Evolutionary conservation across 768 basidiomycete species (phyloP).

Genomic region (Leucosporidium scottii): DNA sequence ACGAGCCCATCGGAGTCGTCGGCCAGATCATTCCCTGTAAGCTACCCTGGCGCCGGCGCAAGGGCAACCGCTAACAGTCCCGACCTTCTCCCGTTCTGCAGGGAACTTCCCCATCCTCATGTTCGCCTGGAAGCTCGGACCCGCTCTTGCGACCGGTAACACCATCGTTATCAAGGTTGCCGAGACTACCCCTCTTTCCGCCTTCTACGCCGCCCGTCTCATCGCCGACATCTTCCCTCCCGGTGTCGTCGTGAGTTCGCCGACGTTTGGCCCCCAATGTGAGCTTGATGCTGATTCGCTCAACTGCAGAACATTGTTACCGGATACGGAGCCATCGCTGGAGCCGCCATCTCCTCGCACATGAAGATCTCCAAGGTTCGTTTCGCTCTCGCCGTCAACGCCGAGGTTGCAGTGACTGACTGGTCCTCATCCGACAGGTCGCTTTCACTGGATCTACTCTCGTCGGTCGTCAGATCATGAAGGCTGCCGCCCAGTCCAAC

Average conservation of each 20-base stretch:
- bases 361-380: slow-evolving; percentile 55
- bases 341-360: slow-evolving; percentile 63
- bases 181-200: slow-evolving; percentile 38
- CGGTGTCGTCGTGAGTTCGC: slow-evolving; percentile 49
- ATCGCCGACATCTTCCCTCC: slow-evolving; percentile 52
- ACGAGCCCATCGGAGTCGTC: slow-evolving; percentile 55
- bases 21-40: slow-evolving; percentile 61
- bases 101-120: slow-evolving; percentile 47
- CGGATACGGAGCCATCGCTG: slow-evolving; percentile 64
- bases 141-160: slow-evolving; percentile 73
- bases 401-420: slow-evolving; percentile 19
- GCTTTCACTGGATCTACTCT: slow-evolving; percentile 82
- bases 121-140: slow-evolving; percentile 61
- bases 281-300: too few relatives aligned
- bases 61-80: background rate
- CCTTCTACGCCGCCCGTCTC: slow-evolving; percentile 44
- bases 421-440: slow-evolving; percentile 39
- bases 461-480: slow-evolving; percentile 69
- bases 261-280: too few relatives aligned
- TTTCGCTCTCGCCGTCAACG: background rate
- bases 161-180: slow-evolving; percentile 52
- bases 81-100: background rate
- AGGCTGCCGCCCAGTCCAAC: slow-evolving; percentile 71
- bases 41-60: too few relatives aligned
- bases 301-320: slow-evolving; percentile 54